phyloP scores from a whole-genome alignment of 192 early-diverging fungal genomes.

The Gonapodya sp. region DNA sequence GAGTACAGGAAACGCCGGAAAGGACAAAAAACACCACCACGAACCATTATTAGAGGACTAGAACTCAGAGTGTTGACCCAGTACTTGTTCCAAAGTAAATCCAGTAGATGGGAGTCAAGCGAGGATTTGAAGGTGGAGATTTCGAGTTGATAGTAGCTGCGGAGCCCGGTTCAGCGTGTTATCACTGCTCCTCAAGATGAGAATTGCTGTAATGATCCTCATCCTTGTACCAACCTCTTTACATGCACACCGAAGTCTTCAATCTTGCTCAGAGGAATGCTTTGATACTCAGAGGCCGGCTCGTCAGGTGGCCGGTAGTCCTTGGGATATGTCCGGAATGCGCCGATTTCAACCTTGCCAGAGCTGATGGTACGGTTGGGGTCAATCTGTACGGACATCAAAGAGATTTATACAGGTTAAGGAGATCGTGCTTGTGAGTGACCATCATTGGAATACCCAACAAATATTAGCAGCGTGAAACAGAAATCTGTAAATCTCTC shows the following conservation, averaged over 20 bases:
- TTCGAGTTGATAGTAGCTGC: conserved; percentile 76
- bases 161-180: conserved; percentile 13
- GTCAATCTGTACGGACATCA: conserved; percentile 85
- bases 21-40: neutral
- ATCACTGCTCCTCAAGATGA: conserved; percentile 7
- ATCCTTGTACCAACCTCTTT: conserved; percentile 43
- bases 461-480: neutral
- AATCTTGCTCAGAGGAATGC: conserved; percentile 87
- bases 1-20: neutral
- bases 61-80: conserved; percentile 95
- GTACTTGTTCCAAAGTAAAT: conserved; percentile 95
- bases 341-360: conserved; percentile 94
- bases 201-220: neutral
- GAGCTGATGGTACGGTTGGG: conserved; percentile 95
- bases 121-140: conserved; percentile 89
- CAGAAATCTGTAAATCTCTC: neutral
- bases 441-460: conserved; percentile 9
- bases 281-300: conserved; percentile 75
- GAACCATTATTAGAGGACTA: conserved; percentile 76
- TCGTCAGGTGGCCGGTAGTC: conserved; percentile 70
- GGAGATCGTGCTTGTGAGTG: neutral
- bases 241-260: conserved; percentile 97
- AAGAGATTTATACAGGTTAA: no score
- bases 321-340: conserved; percentile 96
- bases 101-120: conserved; percentile 74